Percentiles rank a stretch among this genome's conserved stretches.
Conservation (phyloP, 2,329 filamentous ascomycete genomes). For the Ascosphaera apis region DNA sequence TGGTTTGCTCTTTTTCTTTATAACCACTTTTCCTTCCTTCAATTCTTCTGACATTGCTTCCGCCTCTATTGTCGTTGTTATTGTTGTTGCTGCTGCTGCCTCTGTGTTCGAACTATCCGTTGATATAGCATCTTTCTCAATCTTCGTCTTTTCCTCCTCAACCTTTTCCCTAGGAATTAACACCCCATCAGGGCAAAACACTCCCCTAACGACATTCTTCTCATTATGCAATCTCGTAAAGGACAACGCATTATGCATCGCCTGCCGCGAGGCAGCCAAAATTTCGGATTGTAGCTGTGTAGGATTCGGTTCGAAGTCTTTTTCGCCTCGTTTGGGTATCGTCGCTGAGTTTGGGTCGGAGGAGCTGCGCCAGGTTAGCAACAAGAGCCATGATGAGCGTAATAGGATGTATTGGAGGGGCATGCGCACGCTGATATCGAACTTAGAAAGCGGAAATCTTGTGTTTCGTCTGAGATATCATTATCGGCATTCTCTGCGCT, state of each 20-base stretch:
- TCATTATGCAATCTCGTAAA: slow-evolving; percentile 53
- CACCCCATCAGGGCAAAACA: slow-evolving; percentile 46
- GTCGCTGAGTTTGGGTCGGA: slow-evolving; percentile 17
- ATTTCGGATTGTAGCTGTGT: slow-evolving; percentile 58
- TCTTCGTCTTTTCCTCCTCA: background rate
- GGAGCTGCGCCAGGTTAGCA: slow-evolving; percentile 8
- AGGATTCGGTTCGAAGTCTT: slow-evolving; percentile 88
- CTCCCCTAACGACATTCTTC: slow-evolving; percentile 42
- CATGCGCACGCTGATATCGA: slow-evolving; percentile 26
- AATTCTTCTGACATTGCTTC: slow-evolving; percentile 5
- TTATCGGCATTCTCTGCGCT: slow-evolving; percentile 26
- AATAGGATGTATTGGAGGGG: background rate
- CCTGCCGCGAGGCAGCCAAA: slow-evolving; percentile 58
- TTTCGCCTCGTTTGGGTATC: slow-evolving; percentile 75
- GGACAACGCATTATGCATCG: slow-evolving; percentile 71
- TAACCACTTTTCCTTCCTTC: slow-evolving; percentile 3
- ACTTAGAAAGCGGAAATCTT: slow-evolving; percentile 61
- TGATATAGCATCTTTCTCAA: background rate
- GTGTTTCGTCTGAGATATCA: slow-evolving; percentile 53
- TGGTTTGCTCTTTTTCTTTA: slow-evolving; percentile 3
- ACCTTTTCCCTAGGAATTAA: background rate
- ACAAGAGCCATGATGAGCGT: background rate
- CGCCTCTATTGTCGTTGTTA: slow-evolving; percentile 6
- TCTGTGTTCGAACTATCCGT: background rate
- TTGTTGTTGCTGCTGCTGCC: slow-evolving; percentile 4